These are phyloP conservation scores for Hypoxylon cercidicola DNA, from an alignment of 495 filamentous ascomycete species.

Conservation along the genomic window DNA sequence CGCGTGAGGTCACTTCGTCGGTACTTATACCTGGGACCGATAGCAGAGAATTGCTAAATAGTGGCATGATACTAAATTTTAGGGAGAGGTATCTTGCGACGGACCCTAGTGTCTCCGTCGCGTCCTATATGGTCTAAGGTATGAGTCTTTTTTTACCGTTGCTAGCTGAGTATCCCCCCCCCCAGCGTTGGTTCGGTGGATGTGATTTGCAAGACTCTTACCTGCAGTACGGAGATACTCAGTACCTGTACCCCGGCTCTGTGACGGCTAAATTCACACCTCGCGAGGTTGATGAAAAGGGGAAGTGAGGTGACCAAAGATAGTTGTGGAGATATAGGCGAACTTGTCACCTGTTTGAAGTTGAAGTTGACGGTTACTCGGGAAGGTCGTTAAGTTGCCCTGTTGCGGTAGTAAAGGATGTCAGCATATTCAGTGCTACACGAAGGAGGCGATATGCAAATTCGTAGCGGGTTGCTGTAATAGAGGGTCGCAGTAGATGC, in stretches of 20 bases:
- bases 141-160: constrained; percentile 4
- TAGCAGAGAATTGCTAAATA: constrained; percentile 4
- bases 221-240: neutral
- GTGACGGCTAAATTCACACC: constrained; percentile 5
- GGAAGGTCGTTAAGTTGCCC: constrained; percentile 18
- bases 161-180: neutral
- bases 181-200: constrained; percentile 1
- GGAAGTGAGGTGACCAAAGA: constrained; percentile 9
- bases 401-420: constrained; percentile 15
- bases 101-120: constrained; percentile 17
- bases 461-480: constrained; percentile 21
- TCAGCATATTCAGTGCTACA: constrained; percentile 20
- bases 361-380: constrained; percentile 18
- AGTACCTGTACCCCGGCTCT: neutral
- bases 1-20: constrained; percentile 22
- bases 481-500: constrained; percentile 8
- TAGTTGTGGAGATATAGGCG: neutral
- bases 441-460: constrained; percentile 5
- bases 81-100: constrained; percentile 10
- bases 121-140: constrained; percentile 1
- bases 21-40: constrained; percentile 21
- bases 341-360: constrained; percentile 18
- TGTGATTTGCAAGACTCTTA: constrained; percentile 2
- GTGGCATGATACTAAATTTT: constrained; percentile 13
- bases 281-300: neutral